Evolutionary conservation across 129 eudicot genomes (phyloP).

Genomic region (Centrapalus pauciflorus): DNA sequence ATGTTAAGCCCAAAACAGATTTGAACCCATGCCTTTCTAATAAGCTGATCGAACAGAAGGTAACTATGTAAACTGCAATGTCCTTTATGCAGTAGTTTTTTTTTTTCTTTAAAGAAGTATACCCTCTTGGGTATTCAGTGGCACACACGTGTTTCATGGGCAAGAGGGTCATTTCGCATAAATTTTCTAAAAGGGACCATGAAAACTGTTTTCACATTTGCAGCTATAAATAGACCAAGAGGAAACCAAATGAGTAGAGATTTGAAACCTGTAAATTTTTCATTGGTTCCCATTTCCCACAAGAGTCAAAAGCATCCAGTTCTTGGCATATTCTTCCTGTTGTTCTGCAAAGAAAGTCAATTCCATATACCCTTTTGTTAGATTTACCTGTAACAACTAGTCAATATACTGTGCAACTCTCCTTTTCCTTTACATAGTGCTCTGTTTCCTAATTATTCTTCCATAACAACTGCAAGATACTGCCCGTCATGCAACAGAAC

Average conservation of each 20-base stretch:
- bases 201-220: constrained; percentile 18
- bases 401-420: constrained; percentile 12
- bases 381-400: constrained; percentile 2
- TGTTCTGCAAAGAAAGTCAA: constrained; percentile 2
- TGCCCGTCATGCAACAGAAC: constrained; percentile 41
- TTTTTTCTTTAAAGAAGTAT: not conserved
- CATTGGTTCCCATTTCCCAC: constrained; percentile 24
- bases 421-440: constrained; percentile 23
- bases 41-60: not conserved
- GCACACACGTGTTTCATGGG: constrained; percentile 1
- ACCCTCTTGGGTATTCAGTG: not conserved
- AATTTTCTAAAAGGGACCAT: not conserved
- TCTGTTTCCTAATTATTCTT: constrained; percentile 33
- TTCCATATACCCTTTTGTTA: not conserved
- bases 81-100: not conserved
- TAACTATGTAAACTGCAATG: not conserved
- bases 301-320: constrained; percentile 14
- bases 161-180: constrained; percentile 16
- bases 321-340: constrained; percentile 3
- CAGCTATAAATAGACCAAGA: constrained; percentile 48
- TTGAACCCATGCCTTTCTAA: not conserved
- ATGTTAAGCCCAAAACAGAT: not conserved
- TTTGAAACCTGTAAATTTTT: constrained; percentile 14
- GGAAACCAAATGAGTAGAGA: constrained; percentile 22
- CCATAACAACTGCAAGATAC: constrained; percentile 3